Percentiles rank a stretch among this genome's conserved stretches.
phyloP scores from a whole-genome alignment of 2,329 filamentous ascomycete species.

The Sclerotinia spermophila region DNA sequence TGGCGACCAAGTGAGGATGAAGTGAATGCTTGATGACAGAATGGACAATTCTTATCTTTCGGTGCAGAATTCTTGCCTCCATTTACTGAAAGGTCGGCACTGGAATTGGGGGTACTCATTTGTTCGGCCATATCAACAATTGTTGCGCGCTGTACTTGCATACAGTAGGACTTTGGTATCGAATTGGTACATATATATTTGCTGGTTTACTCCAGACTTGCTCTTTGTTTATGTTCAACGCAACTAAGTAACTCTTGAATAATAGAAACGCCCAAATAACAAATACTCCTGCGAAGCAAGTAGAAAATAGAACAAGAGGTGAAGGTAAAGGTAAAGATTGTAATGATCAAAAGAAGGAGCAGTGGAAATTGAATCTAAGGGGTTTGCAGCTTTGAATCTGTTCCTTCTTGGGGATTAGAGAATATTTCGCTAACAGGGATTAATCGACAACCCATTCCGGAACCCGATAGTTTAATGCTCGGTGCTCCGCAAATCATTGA shows the following conservation, averaged over 20 bases:
- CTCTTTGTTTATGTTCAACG: slow-evolving; percentile 7
- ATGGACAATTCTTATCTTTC: slow-evolving; percentile 87
- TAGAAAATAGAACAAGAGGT: not conserved
- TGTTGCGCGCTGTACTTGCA: slow-evolving; percentile 5
- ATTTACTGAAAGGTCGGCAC: slow-evolving; percentile 35
- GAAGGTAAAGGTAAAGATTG: not conserved
- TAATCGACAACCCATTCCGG: slow-evolving; percentile 6
- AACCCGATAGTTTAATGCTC: slow-evolving; percentile 13
- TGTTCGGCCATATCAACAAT: slow-evolving; percentile 35
- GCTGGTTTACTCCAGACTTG: not conserved
- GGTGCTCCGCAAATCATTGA: slow-evolving; percentile 10
- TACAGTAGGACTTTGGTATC: not conserved
- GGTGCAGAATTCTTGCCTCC: slow-evolving; percentile 31
- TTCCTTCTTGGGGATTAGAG: slow-evolving; percentile 16
- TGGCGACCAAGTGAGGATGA: slow-evolving; percentile 91
- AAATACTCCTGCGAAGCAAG: slow-evolving; percentile 16
- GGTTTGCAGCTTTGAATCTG: slow-evolving; percentile 19
- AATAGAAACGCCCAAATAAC: not conserved
- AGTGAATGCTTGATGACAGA: slow-evolving; percentile 85
- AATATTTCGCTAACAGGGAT: slow-evolving; percentile 21
- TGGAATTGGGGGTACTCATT: slow-evolving; percentile 37
- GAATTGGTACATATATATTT: slow-evolving; percentile 1
- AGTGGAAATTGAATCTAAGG: slow-evolving; percentile 13
- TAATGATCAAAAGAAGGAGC: not conserved
- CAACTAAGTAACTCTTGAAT: slow-evolving; percentile 12